These are phyloP conservation scores for Tetrahymena malaccensis DNA, from an alignment of 73 alveolate species.

Conservation along the genomic window DNA sequence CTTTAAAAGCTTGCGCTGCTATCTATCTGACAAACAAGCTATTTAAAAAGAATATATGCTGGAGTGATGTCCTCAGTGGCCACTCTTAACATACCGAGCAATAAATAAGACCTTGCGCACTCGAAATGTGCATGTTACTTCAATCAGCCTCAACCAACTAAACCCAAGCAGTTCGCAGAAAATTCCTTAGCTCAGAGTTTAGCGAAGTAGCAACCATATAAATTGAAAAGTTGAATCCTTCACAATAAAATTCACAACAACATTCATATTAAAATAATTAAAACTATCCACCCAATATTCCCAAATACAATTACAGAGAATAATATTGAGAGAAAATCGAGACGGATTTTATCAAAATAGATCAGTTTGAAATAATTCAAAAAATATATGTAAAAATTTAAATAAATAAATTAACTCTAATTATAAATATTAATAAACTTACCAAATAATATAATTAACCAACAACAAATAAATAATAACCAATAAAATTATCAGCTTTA, in stretches of 20 bases:
- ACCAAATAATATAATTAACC: background rate
- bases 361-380: background rate
- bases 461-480: background rate
- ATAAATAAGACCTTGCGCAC: background rate
- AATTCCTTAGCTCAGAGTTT: background rate
- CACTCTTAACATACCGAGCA: background rate
- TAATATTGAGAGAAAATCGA: background rate
- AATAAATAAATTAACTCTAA: background rate
- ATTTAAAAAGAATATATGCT: background rate
- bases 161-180: background rate
- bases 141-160: background rate
- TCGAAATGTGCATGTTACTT: background rate
- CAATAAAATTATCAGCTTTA: background rate
- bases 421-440: too few species aligned
- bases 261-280: background rate
- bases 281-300: background rate
- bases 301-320: background rate
- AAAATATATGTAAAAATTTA: background rate
- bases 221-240: background rate
- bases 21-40: conserved; percentile 16
- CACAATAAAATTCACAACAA: background rate
- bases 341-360: background rate
- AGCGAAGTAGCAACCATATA: background rate
- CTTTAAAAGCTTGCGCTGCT: conserved; percentile 57
- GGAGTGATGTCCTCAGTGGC: background rate